Evolutionary conservation across 1,139 yeast species (phyloP).

Genomic region (Scheffersomyces insectosa): DNA sequence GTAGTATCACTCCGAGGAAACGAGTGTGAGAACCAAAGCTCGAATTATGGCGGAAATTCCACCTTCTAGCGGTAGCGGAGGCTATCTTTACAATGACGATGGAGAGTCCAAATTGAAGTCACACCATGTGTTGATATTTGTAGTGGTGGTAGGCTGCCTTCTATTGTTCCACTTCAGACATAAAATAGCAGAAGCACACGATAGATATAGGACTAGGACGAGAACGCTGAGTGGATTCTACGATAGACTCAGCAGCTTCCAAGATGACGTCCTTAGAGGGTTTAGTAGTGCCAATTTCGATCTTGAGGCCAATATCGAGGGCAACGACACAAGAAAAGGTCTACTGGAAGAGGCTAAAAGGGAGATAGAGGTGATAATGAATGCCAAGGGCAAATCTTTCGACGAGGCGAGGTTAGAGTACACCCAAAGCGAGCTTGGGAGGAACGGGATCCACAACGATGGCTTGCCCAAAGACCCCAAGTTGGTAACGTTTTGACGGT

Average conservation of each 20-base stretch:
- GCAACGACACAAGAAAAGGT: slow-evolving; percentile 60
- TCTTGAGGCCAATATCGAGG: slow-evolving; percentile 45
- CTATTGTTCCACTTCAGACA: slow-evolving; percentile 15
- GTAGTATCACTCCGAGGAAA: no score
- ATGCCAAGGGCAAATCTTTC: slow-evolving; percentile 47
- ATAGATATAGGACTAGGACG: slow-evolving; percentile 13
- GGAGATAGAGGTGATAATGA: slow-evolving; percentile 58
- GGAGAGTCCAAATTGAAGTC: slow-evolving; percentile 2
- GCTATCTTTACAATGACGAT: neutral
- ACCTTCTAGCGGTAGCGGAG: neutral
- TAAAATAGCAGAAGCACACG: slow-evolving; percentile 14
- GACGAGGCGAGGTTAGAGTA: slow-evolving; percentile 70
- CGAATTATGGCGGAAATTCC: no score
- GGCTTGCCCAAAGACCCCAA: slow-evolving; percentile 45
- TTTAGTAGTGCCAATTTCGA: slow-evolving; percentile 62
- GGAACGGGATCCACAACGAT: slow-evolving; percentile 52
- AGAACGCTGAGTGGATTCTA: slow-evolving; percentile 6
- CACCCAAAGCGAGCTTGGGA: slow-evolving; percentile 45
- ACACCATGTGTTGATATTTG: slow-evolving; percentile 3
- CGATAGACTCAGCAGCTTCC: slow-evolving; percentile 37
- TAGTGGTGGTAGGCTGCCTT: slow-evolving; percentile 6
- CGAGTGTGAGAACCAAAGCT: no score
- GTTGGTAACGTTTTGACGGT: slow-evolving; percentile 33
- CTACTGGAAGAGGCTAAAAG: slow-evolving; percentile 55
- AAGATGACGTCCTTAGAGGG: slow-evolving; percentile 66